These are phyloP conservation scores for Hippophae rhamnoides DNA, from an alignment of 306 rosid species.

Conservation along the genomic window DNA sequence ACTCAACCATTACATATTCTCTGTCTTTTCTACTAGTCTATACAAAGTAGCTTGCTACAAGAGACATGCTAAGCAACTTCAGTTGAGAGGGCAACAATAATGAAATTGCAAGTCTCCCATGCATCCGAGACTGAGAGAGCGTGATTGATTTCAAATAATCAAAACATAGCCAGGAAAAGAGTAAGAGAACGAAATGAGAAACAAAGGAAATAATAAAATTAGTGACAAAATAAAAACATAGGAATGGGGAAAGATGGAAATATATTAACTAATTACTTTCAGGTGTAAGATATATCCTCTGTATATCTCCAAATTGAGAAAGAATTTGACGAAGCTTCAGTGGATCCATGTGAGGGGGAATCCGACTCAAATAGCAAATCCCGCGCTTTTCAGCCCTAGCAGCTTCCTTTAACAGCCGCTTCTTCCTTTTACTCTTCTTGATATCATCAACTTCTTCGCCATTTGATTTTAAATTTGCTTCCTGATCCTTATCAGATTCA, in stretches of 20 bases:
- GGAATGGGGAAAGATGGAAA: neutral
- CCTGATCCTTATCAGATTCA: neutral
- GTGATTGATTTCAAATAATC: neutral
- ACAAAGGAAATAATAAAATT: neutral
- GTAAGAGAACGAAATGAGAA: neutral
- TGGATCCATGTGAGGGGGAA: constrained; percentile 84
- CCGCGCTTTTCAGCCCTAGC: constrained; percentile 51
- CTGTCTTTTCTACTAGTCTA: neutral
- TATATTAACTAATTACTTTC: constrained; percentile 26
- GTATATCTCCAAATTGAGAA: constrained; percentile 61
- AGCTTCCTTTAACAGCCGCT: constrained; percentile 34
- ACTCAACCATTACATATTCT: neutral
- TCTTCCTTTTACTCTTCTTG: constrained; percentile 27
- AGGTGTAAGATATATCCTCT: constrained; percentile 61
- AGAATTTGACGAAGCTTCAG: constrained; percentile 58
- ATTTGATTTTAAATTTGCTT: constrained; percentile 1
- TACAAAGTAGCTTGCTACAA: neutral
- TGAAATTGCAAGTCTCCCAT: too few relatives aligned
- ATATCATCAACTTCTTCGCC: constrained; percentile 8
- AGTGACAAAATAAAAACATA: neutral
- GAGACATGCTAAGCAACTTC: too few relatives aligned
- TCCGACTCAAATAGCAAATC: constrained; percentile 67
- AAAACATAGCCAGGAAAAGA: neutral
- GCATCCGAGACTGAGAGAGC: too few relatives aligned
- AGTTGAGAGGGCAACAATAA: too few relatives aligned